Conservation (phyloP, 2,329 filamentous ascomycete species). For the Alternaria brassicicola region DNA sequence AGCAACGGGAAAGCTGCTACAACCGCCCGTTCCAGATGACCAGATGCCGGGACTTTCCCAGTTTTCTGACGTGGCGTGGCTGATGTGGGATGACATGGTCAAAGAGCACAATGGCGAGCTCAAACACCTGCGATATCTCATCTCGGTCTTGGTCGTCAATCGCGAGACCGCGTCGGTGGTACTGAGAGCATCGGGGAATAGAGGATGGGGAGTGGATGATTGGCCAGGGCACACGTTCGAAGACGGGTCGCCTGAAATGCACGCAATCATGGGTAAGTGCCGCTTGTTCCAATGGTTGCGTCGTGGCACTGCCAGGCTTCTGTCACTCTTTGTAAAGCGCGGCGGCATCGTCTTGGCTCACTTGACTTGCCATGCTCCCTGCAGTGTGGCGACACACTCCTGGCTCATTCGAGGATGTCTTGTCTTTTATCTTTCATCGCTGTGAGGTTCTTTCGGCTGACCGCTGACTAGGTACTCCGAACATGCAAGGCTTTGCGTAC, state of each 20-base stretch:
- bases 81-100: constrained; percentile 16
- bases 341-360: neutral
- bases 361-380: neutral
- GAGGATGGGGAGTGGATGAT: constrained; percentile 7
- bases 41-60: constrained; percentile 18
- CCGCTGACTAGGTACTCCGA: constrained; percentile 18
- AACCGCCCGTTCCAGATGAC: constrained; percentile 13
- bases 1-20: constrained; percentile 16
- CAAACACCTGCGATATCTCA: constrained; percentile 21
- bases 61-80: constrained; percentile 29
- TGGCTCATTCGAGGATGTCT: neutral
- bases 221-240: constrained; percentile 28
- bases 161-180: constrained; percentile 20
- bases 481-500: constrained; percentile 26
- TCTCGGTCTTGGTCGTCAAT: constrained; percentile 23
- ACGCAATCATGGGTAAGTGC: constrained; percentile 24
- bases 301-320: neutral
- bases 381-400: neutral
- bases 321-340: neutral
- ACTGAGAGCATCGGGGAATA: constrained; percentile 10
- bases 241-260: constrained; percentile 12
- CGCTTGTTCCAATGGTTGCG: neutral
- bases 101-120: constrained; percentile 1
- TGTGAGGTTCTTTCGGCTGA: neutral
- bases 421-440: neutral